Evolutionary conservation across 768 basidiomycete species (phyloP), one percentile per base, ranked within the genome.

Genomic region (Trametes cubensis): DNA sequence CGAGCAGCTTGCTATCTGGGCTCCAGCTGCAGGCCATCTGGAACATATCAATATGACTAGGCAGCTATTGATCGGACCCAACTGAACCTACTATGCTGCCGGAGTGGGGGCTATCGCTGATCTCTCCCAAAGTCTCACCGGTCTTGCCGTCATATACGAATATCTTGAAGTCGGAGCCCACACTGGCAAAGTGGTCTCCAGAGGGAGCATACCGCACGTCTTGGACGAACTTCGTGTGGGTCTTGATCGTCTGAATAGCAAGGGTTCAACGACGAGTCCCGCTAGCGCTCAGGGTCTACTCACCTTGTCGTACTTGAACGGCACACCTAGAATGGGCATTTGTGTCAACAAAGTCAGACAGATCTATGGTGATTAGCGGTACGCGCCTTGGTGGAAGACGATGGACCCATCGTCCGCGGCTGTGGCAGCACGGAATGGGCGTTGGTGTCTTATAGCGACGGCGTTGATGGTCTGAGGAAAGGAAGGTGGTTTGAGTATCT

Each of bases 121-220:
- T 70, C 67, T 93, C 92, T 18, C 79, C 81, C 21, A 89, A 65
- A 4, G 85, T 86, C 26, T 96, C 92, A 0, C 95, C 95, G 2
- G 85, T 87, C 73, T 90, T 90, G 26, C 96, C 96, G 59, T 95
- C 92, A 71, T 95, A 96, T 14, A 98, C 69, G 78, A 97, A 91
- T 21, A 91, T 76, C 77, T 89, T 96, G 30, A 81, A 83, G 72
- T 98, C 96, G 6, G 92, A 90, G 21, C 94, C 96, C 39, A 92
- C 94, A 60, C 92, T 94, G 15, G 85, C 89, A 70, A 98, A 95
- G 45, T 86, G 78, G 44, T 89, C 85, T 2, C 96, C 96, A 10
- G 88, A 88, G 0, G 87, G 86, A 0, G 94, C 81, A 71, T 87
- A 98, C 56, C 85, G 84, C 39, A 98, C 84, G 62, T 96, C 94